These are phyloP conservation scores for Pseudogymnoascus sp. DNA, from an alignment of 2,329 filamentous ascomycete species.

Conservation along the genomic window DNA sequence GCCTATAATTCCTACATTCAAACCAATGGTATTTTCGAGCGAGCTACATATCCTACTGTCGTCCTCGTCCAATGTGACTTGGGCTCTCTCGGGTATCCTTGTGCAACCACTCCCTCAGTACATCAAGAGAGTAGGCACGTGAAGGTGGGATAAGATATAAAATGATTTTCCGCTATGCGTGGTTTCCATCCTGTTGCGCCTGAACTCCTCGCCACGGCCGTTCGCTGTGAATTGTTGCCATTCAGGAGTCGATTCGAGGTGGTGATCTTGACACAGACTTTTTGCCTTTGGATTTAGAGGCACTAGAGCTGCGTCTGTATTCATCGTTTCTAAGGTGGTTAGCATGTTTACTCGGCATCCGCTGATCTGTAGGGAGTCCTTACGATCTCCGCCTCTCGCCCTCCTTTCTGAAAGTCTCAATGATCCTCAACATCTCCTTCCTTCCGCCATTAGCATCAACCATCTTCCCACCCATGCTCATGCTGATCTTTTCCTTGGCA, in stretches of 20 bases:
- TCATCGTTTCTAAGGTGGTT: background rate
- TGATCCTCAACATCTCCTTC: constrained; percentile 86
- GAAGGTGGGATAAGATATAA: background rate
- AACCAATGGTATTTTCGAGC: background rate
- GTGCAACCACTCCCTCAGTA: background rate
- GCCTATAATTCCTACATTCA: background rate
- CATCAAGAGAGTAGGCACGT: background rate
- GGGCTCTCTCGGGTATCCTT: background rate
- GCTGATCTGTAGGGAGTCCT: constrained; percentile 31
- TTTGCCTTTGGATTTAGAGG: background rate
- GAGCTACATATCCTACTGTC: constrained; percentile 1
- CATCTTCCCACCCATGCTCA: constrained; percentile 82
- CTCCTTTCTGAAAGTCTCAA: constrained; percentile 79
- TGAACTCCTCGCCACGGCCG: background rate
- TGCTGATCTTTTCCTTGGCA: constrained; percentile 77
- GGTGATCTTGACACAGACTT: background rate
- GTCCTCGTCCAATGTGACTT: background rate
- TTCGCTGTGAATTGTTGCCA: background rate
- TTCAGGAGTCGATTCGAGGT: background rate
- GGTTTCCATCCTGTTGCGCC: background rate
- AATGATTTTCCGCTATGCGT: background rate
- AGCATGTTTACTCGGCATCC: background rate
- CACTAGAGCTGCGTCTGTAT: background rate
- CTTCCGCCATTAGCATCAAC: constrained; percentile 73
- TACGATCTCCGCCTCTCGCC: constrained; percentile 76